These are phyloP conservation scores for Parathielavia appendiculata DNA, from an alignment of 495 filamentous ascomycete species.

Conservation along the genomic window DNA sequence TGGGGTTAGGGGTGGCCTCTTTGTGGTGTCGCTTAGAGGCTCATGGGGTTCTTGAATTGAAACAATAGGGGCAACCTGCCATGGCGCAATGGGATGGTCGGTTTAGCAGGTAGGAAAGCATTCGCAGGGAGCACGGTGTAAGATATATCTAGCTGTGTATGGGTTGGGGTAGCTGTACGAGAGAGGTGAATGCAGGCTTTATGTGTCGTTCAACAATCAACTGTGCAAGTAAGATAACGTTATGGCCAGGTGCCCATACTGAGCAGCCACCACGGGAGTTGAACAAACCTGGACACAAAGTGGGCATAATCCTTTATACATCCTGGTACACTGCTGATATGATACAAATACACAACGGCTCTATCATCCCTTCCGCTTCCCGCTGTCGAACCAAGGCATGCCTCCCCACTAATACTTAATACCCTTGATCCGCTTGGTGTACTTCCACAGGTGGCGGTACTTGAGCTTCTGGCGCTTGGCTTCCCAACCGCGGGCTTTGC, in stretches of 20 bases:
- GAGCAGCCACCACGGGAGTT: background rate
- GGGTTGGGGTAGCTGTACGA: slow-evolving; percentile 9
- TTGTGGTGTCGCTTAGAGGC: no score
- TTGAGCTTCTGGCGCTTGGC: slow-evolving; percentile 51
- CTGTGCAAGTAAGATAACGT: no score
- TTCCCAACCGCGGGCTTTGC: slow-evolving; percentile 52
- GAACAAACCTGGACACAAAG: background rate
- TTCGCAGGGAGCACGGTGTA: background rate
- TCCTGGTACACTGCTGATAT: slow-evolving; percentile 15
- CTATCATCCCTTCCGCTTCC: background rate
- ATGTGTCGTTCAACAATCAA: background rate
- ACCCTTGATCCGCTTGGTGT: slow-evolving; percentile 42
- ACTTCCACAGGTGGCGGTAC: slow-evolving; percentile 52
- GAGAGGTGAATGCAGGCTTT: background rate
- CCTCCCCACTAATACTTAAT: slow-evolving; percentile 16
- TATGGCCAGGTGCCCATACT: no score
- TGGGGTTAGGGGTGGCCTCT: no score
- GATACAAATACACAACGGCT: slow-evolving; percentile 24
- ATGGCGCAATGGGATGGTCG: background rate
- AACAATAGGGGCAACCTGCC: background rate
- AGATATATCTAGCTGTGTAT: slow-evolving; percentile 13
- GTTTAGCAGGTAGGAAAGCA: background rate
- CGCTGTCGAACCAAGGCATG: background rate
- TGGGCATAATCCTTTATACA: slow-evolving; percentile 3
- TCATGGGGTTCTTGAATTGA: background rate